Evolutionary conservation across 768 basidiomycete genomes (phyloP).

Genomic region (Nidularia pulvinata): DNA sequence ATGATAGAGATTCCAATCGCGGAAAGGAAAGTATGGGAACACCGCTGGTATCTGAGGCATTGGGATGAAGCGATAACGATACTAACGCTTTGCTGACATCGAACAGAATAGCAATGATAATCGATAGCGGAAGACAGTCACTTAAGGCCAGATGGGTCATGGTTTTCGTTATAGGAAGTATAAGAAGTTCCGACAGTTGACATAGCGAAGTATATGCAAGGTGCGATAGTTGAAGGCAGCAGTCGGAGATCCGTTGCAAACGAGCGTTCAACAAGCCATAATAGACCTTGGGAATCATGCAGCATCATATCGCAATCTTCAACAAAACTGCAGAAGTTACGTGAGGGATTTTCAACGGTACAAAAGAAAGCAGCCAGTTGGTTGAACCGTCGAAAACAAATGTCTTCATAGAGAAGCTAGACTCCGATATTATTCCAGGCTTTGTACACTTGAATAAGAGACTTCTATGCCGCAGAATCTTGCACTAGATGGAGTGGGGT

Average conservation of each 20-base stretch:
- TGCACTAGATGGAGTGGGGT: background rate
- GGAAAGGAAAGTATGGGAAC: background rate
- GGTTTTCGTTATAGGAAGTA: background rate
- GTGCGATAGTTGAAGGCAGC: constrained; percentile 1
- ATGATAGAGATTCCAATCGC: background rate
- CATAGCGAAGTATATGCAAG: background rate
- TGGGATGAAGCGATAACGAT: background rate
- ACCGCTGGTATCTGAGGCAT: no score
- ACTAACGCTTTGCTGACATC: background rate
- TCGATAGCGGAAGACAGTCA: background rate
- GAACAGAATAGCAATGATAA: background rate
- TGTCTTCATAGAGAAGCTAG: constrained; percentile 8
- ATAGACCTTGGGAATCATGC: constrained; percentile 3
- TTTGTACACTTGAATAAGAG: constrained; percentile 1
- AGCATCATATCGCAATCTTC: constrained; percentile 4
- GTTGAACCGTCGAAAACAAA: constrained; percentile 2
- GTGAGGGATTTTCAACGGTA: constrained; percentile 2
- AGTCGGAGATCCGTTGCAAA: constrained; percentile 1
- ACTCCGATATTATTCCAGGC: constrained; percentile 3
- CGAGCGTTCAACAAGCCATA: background rate
- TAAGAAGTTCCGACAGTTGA: background rate
- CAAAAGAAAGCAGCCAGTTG: constrained; percentile 5
- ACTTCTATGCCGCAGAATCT: constrained; percentile 4
- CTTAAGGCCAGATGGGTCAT: background rate
- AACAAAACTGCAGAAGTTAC: constrained; percentile 5